phyloP scores from a whole-genome alignment of 768 basidiomycete genomes.

The Termitomyces sp. region DNA sequence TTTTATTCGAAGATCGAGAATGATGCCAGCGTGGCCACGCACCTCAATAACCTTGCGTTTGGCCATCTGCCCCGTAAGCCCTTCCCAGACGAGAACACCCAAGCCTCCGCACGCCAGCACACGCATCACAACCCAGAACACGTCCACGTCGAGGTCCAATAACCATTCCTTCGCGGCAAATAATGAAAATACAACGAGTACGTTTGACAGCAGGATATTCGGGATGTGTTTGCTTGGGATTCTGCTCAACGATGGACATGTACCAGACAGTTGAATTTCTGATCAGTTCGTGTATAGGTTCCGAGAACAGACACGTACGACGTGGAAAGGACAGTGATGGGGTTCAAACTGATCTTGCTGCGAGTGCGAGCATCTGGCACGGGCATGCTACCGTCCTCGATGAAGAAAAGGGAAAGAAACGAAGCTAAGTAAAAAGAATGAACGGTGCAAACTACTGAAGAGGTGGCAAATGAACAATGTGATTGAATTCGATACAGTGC shows the following conservation, averaged over 20 bases:
- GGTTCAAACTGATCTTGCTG: conserved; percentile 59
- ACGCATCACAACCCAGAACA: conserved; percentile 75
- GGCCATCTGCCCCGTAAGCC: conserved; percentile 45
- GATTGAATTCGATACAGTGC: not conserved
- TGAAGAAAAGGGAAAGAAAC: conserved; percentile 2
- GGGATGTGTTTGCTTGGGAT: conserved; percentile 51
- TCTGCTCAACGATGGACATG: conserved; percentile 25
- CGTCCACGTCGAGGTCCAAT: conserved; percentile 60
- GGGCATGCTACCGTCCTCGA: conserved; percentile 41
- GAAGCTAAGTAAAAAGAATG: not conserved
- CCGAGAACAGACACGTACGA: conserved; percentile 37
- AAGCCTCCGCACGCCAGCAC: conserved; percentile 71
- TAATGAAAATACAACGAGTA: conserved; percentile 58
- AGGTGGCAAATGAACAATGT: not conserved
- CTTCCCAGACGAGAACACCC: conserved; percentile 60
- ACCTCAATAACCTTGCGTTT: conserved; percentile 61
- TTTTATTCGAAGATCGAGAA: conserved; percentile 6
- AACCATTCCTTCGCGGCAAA: conserved; percentile 67
- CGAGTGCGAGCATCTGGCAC: conserved; percentile 65
- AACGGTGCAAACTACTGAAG: not conserved
- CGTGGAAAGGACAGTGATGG: conserved; percentile 47
- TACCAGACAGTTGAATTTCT: conserved; percentile 15
- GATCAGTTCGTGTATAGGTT: conserved; percentile 4
- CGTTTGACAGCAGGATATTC: conserved; percentile 56
- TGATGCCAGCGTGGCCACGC: conserved; percentile 18